Percentiles rank a stretch among this genome's conserved stretches.
Evolutionary conservation across 331 rosid species (phyloP).

Genomic region (Malus hybrid): DNA sequence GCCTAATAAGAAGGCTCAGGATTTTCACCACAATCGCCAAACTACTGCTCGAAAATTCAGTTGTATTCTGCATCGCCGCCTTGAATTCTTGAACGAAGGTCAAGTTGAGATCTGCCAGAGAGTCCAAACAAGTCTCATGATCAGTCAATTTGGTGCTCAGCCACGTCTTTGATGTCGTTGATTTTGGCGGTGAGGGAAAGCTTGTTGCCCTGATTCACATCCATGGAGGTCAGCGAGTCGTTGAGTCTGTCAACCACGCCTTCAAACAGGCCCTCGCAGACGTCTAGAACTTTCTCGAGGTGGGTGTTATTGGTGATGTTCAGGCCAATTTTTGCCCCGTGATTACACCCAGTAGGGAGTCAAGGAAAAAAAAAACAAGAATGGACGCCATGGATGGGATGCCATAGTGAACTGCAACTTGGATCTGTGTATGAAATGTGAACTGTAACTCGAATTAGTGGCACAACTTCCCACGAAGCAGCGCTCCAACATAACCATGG

Average conservation of each 20-base stretch:
- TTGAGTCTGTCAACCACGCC: constrained; percentile 60
- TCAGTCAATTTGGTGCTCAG: constrained; percentile 59
- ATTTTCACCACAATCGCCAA: constrained; percentile 58
- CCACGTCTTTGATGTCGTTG: constrained; percentile 52
- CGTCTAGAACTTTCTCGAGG: constrained; percentile 15
- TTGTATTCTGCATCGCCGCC: constrained; percentile 44
- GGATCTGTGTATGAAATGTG: too few relatives aligned
- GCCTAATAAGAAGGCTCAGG: constrained; percentile 10
- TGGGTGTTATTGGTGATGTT: constrained; percentile 7
- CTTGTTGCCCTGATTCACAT: neutral
- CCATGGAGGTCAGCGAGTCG: constrained; percentile 44
- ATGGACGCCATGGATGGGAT: too few relatives aligned
- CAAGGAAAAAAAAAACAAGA: too few relatives aligned
- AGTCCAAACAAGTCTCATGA: constrained; percentile 62
- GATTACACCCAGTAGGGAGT: too few relatives aligned
- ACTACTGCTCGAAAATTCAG: constrained; percentile 62
- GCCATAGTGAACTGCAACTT: too few relatives aligned
- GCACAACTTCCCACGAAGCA: too few relatives aligned
- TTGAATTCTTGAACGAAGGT: constrained; percentile 18
- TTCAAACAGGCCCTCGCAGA: constrained; percentile 37
- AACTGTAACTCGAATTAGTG: too few relatives aligned
- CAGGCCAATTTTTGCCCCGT: neutral
- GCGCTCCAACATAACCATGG: too few relatives aligned
- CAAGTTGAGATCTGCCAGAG: constrained; percentile 46
- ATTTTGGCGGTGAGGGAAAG: constrained; percentile 26